Conservation (phyloP, 768 basidiomycete species). For the Leccinum incarnatum region DNA sequence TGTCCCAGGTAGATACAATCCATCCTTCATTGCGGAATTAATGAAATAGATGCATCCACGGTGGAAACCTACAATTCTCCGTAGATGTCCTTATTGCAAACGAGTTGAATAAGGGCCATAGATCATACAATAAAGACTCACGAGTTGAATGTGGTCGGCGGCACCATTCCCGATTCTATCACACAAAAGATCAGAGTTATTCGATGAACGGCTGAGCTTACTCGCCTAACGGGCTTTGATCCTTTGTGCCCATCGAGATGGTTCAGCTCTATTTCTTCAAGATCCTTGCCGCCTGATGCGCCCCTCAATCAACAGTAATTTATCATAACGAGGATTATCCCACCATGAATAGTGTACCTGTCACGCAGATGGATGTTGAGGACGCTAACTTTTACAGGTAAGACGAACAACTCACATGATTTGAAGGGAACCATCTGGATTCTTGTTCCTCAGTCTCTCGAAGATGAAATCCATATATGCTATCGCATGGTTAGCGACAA, state of each 20-base stretch:
- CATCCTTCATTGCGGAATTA: slow-evolving; percentile 49
- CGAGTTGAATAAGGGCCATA: neutral
- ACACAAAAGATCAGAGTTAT: neutral
- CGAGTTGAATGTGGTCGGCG: slow-evolving; percentile 88
- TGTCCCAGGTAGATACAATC: slow-evolving; percentile 97
- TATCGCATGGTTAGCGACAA: slow-evolving; percentile 22
- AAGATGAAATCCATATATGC: slow-evolving; percentile 93
- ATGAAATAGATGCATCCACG: neutral
- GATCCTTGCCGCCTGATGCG: slow-evolving; percentile 60
- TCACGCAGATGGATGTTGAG: neutral
- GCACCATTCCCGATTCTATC: slow-evolving; percentile 90
- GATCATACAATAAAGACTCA: slow-evolving; percentile 30
- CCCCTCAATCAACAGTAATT: neutral
- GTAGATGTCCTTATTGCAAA: slow-evolving; percentile 79
- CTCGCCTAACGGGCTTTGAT: slow-evolving; percentile 72
- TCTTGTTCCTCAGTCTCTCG: slow-evolving; percentile 75
- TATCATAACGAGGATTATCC: neutral
- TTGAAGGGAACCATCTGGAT: slow-evolving; percentile 88
- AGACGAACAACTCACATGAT: slow-evolving; percentile 61
- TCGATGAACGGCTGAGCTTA: neutral
- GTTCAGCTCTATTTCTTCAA: slow-evolving; percentile 78
- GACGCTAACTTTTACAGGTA: neutral
- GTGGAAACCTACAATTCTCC: slow-evolving; percentile 68
- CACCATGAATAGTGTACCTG: slow-evolving; percentile 87
- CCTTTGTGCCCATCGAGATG: slow-evolving; percentile 91